phyloP scores from a whole-genome alignment of 2,329 filamentous ascomycete genomes.

The Fusarium avenaceum region DNA sequence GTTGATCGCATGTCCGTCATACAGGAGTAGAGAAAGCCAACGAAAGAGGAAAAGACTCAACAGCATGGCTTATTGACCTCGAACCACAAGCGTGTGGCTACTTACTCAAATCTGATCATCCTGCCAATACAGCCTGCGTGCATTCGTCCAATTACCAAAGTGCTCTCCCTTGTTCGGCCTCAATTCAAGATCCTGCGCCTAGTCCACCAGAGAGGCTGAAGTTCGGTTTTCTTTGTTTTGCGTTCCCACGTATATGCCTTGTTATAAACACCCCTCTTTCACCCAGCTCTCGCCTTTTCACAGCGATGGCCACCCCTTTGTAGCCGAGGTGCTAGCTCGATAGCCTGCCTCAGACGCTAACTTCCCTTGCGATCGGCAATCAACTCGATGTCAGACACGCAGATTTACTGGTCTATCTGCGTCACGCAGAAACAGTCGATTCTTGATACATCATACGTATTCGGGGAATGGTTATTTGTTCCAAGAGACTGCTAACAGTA shows the following conservation, averaged over 20 bases:
- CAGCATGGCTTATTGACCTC: constrained; percentile 2
- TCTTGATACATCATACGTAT: constrained; percentile 10
- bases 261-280: constrained; percentile 20
- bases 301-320: constrained; percentile 1
- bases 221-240: constrained; percentile 21
- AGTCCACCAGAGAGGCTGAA: constrained; percentile 37
- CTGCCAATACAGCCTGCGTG: constrained; percentile 14
- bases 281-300: background rate
- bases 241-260: background rate
- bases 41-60: background rate
- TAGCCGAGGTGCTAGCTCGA: constrained; percentile 23
- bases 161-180: constrained; percentile 5
- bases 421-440: constrained; percentile 11
- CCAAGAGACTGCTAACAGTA: background rate
- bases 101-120: constrained; percentile 1
- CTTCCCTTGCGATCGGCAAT: constrained; percentile 29
- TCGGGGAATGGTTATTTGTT: constrained; percentile 3
- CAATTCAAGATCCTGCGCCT: constrained; percentile 28
- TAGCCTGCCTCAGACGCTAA: constrained; percentile 16
- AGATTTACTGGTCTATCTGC: constrained; percentile 24
- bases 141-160: constrained; percentile 12
- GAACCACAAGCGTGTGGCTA: constrained; percentile 3
- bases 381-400: constrained; percentile 30
- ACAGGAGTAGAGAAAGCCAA: background rate
- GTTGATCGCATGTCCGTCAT: constrained; percentile 29